phyloP scores from a whole-genome alignment of 306 rosid species.

The Cicer cuneatum region DNA sequence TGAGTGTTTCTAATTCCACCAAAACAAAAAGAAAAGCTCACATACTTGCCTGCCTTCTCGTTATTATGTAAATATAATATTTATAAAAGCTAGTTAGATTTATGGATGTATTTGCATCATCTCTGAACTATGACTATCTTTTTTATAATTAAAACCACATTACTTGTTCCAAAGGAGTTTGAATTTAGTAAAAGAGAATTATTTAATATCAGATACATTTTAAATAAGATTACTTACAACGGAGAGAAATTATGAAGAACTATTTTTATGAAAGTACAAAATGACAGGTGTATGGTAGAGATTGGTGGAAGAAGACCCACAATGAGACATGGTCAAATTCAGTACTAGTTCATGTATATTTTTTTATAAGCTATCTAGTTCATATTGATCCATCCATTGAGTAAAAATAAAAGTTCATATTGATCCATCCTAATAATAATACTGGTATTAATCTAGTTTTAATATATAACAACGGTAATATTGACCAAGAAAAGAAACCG shows the following conservation, averaged over 20 bases:
- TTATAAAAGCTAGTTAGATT: background rate
- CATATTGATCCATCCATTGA: too few relatives aligned
- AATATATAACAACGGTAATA: background rate
- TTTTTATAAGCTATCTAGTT: too few relatives aligned
- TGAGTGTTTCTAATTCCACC: too few relatives aligned
- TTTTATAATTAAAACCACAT: background rate
- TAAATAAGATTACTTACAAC: too few relatives aligned
- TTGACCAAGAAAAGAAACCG: background rate
- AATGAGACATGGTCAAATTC: background rate
- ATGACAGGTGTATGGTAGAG: background rate
- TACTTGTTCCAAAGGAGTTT: background rate
- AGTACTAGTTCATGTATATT: background rate
- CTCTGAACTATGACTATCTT: background rate
- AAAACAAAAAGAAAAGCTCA: background rate
- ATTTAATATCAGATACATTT: too few relatives aligned
- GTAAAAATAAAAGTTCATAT: too few relatives aligned
- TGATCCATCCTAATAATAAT: background rate
- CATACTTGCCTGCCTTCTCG: background rate
- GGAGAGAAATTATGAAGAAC: background rate
- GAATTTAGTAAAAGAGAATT: too few relatives aligned
- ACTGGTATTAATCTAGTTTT: background rate
- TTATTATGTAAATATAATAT: background rate
- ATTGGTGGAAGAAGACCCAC: background rate
- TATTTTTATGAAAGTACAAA: background rate
- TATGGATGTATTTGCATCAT: slow-evolving; percentile 16